Percentiles rank a stretch among this genome's conserved stretches.
Evolutionary conservation across 2,329 filamentous ascomycete species (phyloP).

Genomic region (Sphaceloma murrayae): DNA sequence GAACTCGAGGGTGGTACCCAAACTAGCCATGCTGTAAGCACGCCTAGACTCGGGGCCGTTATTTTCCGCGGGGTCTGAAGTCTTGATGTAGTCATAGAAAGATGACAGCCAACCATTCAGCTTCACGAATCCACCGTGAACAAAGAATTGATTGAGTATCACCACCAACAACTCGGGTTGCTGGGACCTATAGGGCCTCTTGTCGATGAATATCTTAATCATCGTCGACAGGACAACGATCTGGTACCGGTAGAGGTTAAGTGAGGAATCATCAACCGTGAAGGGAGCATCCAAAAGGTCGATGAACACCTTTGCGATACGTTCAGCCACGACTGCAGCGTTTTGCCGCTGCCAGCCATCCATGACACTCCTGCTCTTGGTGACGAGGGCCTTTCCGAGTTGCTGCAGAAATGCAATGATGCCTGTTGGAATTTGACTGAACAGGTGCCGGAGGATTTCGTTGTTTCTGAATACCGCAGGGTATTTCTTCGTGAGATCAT

Average conservation of each 20-base stretch:
- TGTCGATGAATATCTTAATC: constrained; percentile 69
- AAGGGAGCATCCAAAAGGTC: constrained; percentile 36
- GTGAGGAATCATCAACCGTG: constrained; percentile 52
- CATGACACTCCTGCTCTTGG: constrained; percentile 47
- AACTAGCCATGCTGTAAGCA: constrained; percentile 23
- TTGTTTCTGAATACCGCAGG: constrained; percentile 59
- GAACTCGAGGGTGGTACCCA: constrained; percentile 57
- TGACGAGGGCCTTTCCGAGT: constrained; percentile 70
- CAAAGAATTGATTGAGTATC: constrained; percentile 79
- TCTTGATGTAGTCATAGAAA: constrained; percentile 24
- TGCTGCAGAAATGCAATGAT: constrained; percentile 81
- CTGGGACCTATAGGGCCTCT: constrained; percentile 39
- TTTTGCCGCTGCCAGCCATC: constrained; percentile 57
- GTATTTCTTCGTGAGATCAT: constrained; percentile 14
- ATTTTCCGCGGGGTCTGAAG: constrained; percentile 3
- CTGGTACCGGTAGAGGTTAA: constrained; percentile 52
- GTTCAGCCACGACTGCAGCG: constrained; percentile 51
- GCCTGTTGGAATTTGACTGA: constrained; percentile 67
- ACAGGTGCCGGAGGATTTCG: constrained; percentile 62
- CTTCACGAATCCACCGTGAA: constrained; percentile 62
- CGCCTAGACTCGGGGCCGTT: constrained; percentile 20
- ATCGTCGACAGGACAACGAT: constrained; percentile 71
- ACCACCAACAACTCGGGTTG: constrained; percentile 50
- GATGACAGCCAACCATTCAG: constrained; percentile 46
- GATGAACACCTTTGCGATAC: constrained; percentile 62